Base-by-base conservation (phyloP, 257 asterid species). In the Rhazya stricta region DNA sequence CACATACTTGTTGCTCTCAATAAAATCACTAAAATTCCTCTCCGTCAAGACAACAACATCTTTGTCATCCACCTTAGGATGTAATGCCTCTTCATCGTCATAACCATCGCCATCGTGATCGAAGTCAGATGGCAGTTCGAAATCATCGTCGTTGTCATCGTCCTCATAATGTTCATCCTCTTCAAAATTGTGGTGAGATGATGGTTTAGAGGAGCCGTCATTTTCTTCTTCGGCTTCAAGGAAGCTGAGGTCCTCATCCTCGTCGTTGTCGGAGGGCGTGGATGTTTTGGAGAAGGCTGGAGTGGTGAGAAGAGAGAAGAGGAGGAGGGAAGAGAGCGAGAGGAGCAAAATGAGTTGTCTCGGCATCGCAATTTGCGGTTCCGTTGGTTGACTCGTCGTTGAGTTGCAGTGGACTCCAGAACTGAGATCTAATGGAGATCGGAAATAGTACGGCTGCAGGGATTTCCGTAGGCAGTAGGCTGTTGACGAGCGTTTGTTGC, bases 181-280 rank as follows among this genome's bases (percentile, higher is more conserved):
- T 81, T 85, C 56, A 69, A 86, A 81, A n/a, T 78, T 78, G 27
- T 74, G 85, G 73, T 80, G 72, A 54, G 83, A 57, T 77, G 54
- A 45, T 60, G 81, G 71, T 7, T 13, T 72, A 21, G 74, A 42
- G 42, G 71, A 53, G 73, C 36, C 80, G 74, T 73, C 84, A 45
- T 76, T 73, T 50, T 84, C 93, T 39, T 88, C 91, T 1, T 57
- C 87, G 32, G 29, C 75, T 81, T 89, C 87, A 77, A 93, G 92
- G 85, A 88, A 93, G 67, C 81, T 86, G 89, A 93, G 93, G 87
- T 91, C 96, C 73, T 93, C 91, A 66, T 89, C 97, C 27, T 84
- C 91, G 57, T 60, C 69, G 74, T 11, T 42, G 77, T 39, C 71
- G 80, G 76, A 9, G 23, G 77, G 50, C 27, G 78, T 11, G 46